Percentiles rank a stretch among this genome's conserved stretches.
Evolutionary conservation across 192 early-diverging fungal species (phyloP).

Genomic region (Backusella macrospora): DNA sequence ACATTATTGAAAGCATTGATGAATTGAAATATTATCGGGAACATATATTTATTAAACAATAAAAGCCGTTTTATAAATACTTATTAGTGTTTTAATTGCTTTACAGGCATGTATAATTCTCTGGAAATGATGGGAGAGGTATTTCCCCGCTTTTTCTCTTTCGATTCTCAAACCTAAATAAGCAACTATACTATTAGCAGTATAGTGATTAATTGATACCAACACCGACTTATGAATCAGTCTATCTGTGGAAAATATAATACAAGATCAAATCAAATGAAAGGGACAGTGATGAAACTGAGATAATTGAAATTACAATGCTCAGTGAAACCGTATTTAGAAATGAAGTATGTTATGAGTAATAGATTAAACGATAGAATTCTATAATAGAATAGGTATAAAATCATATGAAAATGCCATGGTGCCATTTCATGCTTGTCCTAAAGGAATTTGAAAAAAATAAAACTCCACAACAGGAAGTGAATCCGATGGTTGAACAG

Average conservation of each 20-base stretch:
- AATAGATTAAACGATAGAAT: not conserved
- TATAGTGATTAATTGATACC: not conserved
- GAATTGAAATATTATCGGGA: slow-evolving; percentile 81
- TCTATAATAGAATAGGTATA: not conserved
- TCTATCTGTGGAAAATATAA: not conserved
- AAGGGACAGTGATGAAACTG: not conserved
- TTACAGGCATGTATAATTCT: not conserved
- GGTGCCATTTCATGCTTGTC: not conserved
- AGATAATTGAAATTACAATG: not conserved
- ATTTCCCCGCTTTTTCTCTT: not conserved
- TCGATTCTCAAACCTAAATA: not conserved
- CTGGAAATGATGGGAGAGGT: not conserved
- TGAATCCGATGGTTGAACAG: not conserved
- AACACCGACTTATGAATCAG: not conserved
- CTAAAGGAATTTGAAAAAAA: slow-evolving; percentile 2
- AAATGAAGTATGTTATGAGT: not conserved
- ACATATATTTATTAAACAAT: slow-evolving; percentile 55
- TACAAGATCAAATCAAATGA: not conserved
- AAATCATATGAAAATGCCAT: slow-evolving; percentile 9
- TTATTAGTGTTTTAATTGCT: not conserved
- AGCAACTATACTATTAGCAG: not conserved
- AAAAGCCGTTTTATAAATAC: not conserved
- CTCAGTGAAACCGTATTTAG: not conserved
- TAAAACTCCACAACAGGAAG: slow-evolving; percentile 9
- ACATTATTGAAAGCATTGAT: slow-evolving; percentile 90